Conservation (phyloP, 805 yeast genomes). For the Pichia californica region DNA sequence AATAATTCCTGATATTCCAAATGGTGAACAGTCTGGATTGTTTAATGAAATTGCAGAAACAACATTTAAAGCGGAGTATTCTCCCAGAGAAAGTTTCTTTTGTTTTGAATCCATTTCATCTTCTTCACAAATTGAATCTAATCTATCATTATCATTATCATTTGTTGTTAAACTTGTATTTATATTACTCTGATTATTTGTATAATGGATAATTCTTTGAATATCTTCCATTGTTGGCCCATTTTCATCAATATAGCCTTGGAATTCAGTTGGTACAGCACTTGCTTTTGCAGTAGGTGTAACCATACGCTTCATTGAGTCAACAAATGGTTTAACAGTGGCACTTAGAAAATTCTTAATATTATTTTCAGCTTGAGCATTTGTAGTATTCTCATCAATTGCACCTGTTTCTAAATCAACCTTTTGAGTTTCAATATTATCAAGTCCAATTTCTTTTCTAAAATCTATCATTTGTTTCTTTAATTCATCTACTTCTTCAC, state of each 20-base stretch:
- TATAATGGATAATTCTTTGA: not conserved
- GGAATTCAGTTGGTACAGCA: too few relatives aligned
- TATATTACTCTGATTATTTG: not conserved
- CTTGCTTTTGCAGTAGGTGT: too few relatives aligned
- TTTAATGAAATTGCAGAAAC: conserved; percentile 1
- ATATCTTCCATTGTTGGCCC: conserved; percentile 1
- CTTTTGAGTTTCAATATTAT: too few relatives aligned
- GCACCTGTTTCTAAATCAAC: too few relatives aligned
- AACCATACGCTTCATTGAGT: too few relatives aligned
- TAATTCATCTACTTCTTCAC: too few relatives aligned
- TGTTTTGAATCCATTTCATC: not conserved
- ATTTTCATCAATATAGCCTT: not conserved
- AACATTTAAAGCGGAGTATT: not conserved
- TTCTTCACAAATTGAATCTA: not conserved
- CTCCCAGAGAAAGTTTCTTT: not conserved
- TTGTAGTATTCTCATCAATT: too few relatives aligned
- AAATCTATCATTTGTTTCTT: too few relatives aligned
- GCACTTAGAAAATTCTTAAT: not conserved
- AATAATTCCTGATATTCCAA: not conserved
- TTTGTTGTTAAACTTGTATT: not conserved
- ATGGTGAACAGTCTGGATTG: conserved; percentile 1
- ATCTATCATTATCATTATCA: not conserved
- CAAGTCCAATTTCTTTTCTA: too few relatives aligned
- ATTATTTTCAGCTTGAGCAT: not conserved
- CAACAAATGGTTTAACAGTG: too few relatives aligned